phyloP scores from a whole-genome alignment of 139 green algal genomes.

The Closterium sp. region DNA sequence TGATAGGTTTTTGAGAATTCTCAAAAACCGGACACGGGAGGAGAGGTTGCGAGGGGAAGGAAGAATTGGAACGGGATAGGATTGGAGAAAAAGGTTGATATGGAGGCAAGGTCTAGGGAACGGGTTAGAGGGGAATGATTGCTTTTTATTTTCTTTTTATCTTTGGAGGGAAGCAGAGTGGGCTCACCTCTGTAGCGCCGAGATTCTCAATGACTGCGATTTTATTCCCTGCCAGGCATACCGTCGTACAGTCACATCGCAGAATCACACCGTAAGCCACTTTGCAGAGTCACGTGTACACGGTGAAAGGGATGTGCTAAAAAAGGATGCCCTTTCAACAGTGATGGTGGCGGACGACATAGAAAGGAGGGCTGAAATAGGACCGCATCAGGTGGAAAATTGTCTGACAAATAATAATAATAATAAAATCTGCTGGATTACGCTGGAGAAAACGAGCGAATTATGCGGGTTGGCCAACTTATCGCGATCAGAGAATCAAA shows the following conservation, averaged over 20 bases:
- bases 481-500: too few relatives aligned
- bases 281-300: background rate
- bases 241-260: background rate
- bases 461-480: too few relatives aligned
- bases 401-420: background rate
- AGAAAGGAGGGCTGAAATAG: too few relatives aligned
- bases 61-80: too few relatives aligned
- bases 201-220: conserved; percentile 45
- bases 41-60: too few relatives aligned
- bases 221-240: conserved; percentile 27
- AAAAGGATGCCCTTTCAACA: background rate
- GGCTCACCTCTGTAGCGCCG: conserved; percentile 36
- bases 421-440: conserved; percentile 24
- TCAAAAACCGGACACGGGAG: too few relatives aligned
- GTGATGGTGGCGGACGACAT: background rate
- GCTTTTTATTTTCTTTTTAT: background rate
- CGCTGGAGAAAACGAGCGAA: too few relatives aligned
- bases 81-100: too few relatives aligned
- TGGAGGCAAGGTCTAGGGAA: too few relatives aligned
- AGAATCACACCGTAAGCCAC: background rate
- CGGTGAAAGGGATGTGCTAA: background rate
- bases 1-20: too few relatives aligned
- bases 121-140: too few relatives aligned
- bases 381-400: too few relatives aligned
- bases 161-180: background rate